Percentiles rank a stretch among this genome's conserved stretches.
These are phyloP conservation scores for Paxillus rubicundulus DNA, from an alignment of 768 basidiomycete genomes.

Conservation along the genomic window DNA sequence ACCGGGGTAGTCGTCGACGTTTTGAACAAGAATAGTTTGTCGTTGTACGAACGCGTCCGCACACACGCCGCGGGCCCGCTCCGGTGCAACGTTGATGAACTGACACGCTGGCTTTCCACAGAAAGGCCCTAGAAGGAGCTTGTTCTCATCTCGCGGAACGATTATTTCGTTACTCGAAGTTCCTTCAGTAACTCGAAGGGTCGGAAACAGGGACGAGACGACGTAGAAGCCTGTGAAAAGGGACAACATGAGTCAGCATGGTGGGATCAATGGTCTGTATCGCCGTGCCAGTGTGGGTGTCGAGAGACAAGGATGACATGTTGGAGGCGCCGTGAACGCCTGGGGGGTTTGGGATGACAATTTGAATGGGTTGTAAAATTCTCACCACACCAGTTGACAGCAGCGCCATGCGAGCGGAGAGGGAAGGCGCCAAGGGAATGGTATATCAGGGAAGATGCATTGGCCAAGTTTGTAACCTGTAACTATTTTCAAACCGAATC, in stretches of 20 bases:
- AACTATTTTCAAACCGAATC: neutral
- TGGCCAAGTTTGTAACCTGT: constrained; percentile 85
- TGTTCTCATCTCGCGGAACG: constrained; percentile 7
- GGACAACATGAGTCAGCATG: constrained; percentile 20
- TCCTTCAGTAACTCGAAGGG: constrained; percentile 29
- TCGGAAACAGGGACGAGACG: constrained; percentile 59
- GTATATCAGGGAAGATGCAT: constrained; percentile 79
- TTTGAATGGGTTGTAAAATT: constrained; percentile 8
- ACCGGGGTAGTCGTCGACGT: constrained; percentile 82
- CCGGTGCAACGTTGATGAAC: constrained; percentile 60
- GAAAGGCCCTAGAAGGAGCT: constrained; percentile 77
- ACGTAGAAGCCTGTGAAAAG: constrained; percentile 78
- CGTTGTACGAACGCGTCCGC: constrained; percentile 67
- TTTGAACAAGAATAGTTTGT: constrained; percentile 62
- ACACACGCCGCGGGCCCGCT: constrained; percentile 73
- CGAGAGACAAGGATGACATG: neutral
- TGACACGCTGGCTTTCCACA: constrained; percentile 92
- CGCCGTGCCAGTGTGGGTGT: neutral
- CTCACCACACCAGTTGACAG: constrained; percentile 95
- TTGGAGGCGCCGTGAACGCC: neutral
- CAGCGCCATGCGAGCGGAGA: constrained; percentile 55
- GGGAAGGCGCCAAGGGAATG: constrained; percentile 70
- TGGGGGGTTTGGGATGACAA: neutral
- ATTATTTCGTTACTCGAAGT: constrained; percentile 13
- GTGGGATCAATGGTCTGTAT: neutral